Conservation (phyloP, 2,329 filamentous ascomycete species). For the Trichophyton mentagrophytes region DNA sequence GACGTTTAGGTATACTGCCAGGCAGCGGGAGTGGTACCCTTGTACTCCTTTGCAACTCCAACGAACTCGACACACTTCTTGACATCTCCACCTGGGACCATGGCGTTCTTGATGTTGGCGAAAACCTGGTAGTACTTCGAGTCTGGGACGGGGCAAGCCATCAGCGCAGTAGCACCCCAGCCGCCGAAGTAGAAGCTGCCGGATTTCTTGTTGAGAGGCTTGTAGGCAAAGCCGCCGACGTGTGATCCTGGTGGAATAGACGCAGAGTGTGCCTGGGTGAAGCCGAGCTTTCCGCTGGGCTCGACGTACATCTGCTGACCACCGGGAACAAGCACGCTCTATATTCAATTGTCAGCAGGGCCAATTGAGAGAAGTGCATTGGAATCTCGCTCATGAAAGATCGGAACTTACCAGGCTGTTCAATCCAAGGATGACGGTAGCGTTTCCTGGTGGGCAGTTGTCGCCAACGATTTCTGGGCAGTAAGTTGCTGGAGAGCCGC, state of each 20-base stretch:
- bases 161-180: conserved; percentile 29
- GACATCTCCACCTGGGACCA: conserved; percentile 28
- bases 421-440: conserved; percentile 35
- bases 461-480: conserved; percentile 34
- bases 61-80: conserved; percentile 29
- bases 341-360: conserved; percentile 15
- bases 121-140: conserved; percentile 30
- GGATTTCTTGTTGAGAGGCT: conserved; percentile 16
- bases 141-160: conserved; percentile 31
- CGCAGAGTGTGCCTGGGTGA: conserved; percentile 44
- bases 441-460: conserved; percentile 36
- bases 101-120: conserved; percentile 28
- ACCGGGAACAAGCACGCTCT: conserved; percentile 46
- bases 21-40: conserved; percentile 17
- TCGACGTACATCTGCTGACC: conserved; percentile 50
- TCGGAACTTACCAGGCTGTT: conserved; percentile 22
- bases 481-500: conserved; percentile 35
- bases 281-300: conserved; percentile 42
- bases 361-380: background rate
- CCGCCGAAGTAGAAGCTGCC: conserved; percentile 22
- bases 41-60: conserved; percentile 23
- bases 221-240: conserved; percentile 38
- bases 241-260: conserved; percentile 41
- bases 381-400: conserved; percentile 5
- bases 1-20: conserved; percentile 31